Evolutionary conservation across 164 flowering plant species (phyloP).

Genomic region (Chimonanthus praecox): DNA sequence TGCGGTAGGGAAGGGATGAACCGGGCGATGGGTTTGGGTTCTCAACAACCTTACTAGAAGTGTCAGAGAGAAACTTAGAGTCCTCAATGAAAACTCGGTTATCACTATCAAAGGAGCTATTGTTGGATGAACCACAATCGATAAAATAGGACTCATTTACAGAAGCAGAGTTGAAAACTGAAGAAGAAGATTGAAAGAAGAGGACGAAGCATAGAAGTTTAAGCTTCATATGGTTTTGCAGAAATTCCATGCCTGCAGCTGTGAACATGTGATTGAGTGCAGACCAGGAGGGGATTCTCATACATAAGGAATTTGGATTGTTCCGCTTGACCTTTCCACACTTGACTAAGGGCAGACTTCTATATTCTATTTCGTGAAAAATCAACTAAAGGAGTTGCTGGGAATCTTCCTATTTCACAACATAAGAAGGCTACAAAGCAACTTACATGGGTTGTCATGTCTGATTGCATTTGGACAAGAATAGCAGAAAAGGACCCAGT

Average conservation of each 20-base stretch:
- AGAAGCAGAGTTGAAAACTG: background rate
- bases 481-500: no score
- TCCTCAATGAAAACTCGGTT: constrained; percentile 1
- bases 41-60: background rate
- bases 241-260: background rate
- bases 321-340: no score
- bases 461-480: no score
- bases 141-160: constrained; percentile 11
- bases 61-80: background rate
- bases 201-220: background rate
- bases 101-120: constrained; percentile 28
- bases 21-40: constrained; percentile 1
- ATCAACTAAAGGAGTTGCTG: no score
- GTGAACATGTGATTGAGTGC: no score
- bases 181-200: background rate
- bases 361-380: no score
- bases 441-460: no score
- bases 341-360: no score
- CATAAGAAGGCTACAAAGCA: no score
- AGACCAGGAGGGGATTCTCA: no score
- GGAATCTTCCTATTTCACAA: no score
- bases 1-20: constrained; percentile 7
- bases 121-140: constrained; percentile 54
- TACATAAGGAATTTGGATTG: no score
- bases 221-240: background rate